Percentiles rank a stretch among this genome's conserved stretches.
Evolutionary conservation across 2,329 filamentous ascomycete species (phyloP).

Genomic region (Onygenales sp.): DNA sequence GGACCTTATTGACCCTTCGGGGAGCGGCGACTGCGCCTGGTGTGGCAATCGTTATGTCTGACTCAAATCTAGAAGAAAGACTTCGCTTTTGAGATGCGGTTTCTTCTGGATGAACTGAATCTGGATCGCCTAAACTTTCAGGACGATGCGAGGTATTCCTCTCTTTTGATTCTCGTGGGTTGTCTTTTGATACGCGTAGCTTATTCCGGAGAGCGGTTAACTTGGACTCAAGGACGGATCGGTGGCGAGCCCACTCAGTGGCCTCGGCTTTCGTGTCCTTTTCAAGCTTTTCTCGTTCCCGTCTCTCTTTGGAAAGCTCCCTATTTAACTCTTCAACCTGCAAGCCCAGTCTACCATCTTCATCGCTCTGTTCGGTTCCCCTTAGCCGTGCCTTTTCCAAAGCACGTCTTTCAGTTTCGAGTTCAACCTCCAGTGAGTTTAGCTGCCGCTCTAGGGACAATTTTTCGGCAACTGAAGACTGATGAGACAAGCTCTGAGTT

Average conservation of each 20-base stretch:
- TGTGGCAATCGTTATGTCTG: conserved; percentile 41
- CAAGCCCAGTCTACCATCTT: conserved; percentile 29
- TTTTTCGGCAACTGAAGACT: conserved; percentile 69
- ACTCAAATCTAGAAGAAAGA: conserved; percentile 31
- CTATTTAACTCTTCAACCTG: conserved; percentile 44
- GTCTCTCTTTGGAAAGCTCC: conserved; percentile 51
- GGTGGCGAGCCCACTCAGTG: conserved; percentile 53
- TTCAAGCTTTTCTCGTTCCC: conserved; percentile 56
- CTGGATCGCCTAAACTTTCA: neutral
- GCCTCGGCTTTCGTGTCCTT: conserved; percentile 49
- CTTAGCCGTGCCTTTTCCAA: conserved; percentile 46
- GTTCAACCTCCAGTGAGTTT: conserved; percentile 65
- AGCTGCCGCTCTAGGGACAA: conserved; percentile 69
- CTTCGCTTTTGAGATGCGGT: conserved; percentile 32
- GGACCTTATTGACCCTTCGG: conserved; percentile 51
- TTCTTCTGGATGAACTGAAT: conserved; percentile 8
- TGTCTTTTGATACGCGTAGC: conserved; percentile 47
- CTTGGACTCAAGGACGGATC: conserved; percentile 59
- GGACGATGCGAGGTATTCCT: neutral
- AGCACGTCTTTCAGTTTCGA: conserved; percentile 72
- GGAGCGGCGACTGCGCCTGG: conserved; percentile 36
- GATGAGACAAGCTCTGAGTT: conserved; percentile 50
- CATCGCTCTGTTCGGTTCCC: conserved; percentile 27
- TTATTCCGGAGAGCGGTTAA: conserved; percentile 61
- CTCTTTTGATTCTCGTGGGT: conserved; percentile 25